Evolutionary conservation across 1,284 basidiomycete species (phyloP).

Genomic region (Singerocomus inundabilis): DNA sequence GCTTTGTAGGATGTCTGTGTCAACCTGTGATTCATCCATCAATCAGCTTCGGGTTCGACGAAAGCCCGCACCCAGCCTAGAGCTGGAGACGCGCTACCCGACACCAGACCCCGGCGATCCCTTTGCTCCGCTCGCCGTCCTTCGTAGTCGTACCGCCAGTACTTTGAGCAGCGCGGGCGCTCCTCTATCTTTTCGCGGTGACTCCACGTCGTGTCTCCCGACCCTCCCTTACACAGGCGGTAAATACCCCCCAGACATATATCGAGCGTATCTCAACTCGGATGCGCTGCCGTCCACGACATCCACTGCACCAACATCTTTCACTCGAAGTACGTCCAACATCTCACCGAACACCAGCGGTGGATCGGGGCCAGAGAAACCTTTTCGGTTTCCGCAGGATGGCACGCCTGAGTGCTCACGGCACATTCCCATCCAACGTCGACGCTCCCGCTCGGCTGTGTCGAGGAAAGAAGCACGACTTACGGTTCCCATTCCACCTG

Average conservation of each 20-base stretch:
- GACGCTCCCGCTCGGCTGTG: conserved; percentile 34
- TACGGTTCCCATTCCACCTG: conserved; percentile 25
- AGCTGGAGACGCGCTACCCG: conserved; percentile 33
- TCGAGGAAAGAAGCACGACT: conserved; percentile 33
- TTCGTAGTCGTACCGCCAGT: conserved; percentile 34
- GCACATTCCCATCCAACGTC: conserved; percentile 26
- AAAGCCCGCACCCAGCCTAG: conserved; percentile 35
- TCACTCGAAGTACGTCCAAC: conserved; percentile 23
- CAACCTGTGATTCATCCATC: conserved; percentile 23
- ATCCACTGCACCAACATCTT: conserved; percentile 18
- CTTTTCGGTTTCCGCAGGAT: conserved; percentile 9
- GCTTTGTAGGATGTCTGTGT: conserved; percentile 33
- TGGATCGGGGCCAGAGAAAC: conserved; percentile 13
- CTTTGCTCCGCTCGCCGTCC: conserved; percentile 34
- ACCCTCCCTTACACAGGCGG: conserved; percentile 32
- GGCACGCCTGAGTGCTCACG: conserved; percentile 11
- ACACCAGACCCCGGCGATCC: conserved; percentile 34
- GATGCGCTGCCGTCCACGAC: conserved; percentile 17
- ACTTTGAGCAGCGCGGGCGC: conserved; percentile 29
- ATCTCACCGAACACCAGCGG: conserved; percentile 10
- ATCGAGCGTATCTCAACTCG: conserved; percentile 25
- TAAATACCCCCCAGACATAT: conserved; percentile 33
- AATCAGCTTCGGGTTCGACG: conserved; percentile 31
- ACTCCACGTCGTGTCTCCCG: conserved; percentile 34
- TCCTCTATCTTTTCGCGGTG: conserved; percentile 33